These are phyloP conservation scores for Hypoxylon lienhwacheense DNA, from an alignment of 495 filamentous ascomycete genomes.

Conservation along the genomic window DNA sequence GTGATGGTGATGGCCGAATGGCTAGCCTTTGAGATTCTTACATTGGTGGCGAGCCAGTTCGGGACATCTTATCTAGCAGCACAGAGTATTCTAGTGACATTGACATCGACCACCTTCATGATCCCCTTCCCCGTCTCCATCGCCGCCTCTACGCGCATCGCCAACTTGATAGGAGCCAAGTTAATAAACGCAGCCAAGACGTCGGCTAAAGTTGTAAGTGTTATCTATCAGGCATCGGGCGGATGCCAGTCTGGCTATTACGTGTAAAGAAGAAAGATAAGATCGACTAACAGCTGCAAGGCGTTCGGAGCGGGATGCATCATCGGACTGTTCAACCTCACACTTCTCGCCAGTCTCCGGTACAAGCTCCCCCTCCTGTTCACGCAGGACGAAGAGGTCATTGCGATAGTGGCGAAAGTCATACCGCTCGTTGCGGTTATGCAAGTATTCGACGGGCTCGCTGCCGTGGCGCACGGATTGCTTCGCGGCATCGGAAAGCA, in stretches of 20 bases:
- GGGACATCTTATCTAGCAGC: conserved; percentile 68
- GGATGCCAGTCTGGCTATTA: too few relatives aligned
- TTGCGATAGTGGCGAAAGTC: conserved; percentile 67
- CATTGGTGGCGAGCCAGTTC: conserved; percentile 69
- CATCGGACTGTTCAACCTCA: conserved; percentile 75
- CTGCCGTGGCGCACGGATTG: conserved; percentile 77
- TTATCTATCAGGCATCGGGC: background rate
- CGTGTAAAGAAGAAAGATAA: background rate
- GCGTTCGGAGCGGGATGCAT: conserved; percentile 63
- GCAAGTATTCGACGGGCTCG: conserved; percentile 83
- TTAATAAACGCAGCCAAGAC: conserved; percentile 70
- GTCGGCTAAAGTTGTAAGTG: conserved; percentile 65
- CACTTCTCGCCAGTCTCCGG: conserved; percentile 63
- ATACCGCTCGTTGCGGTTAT: conserved; percentile 82
- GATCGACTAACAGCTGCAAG: conserved; percentile 33
- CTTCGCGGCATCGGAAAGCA: conserved; percentile 83
- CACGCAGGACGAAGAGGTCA: conserved; percentile 77
- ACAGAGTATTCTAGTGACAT: conserved; percentile 60
- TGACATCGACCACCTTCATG: conserved; percentile 60
- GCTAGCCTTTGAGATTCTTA: conserved; percentile 81
- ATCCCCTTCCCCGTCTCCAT: conserved; percentile 65
- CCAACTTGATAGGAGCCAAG: conserved; percentile 68
- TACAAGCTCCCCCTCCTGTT: conserved; percentile 75
- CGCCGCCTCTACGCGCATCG: conserved; percentile 64
- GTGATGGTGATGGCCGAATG: conserved; percentile 93